phyloP scores from a whole-genome alignment of 768 basidiomycete genomes.

The Strobilomyces echinocephalus region DNA sequence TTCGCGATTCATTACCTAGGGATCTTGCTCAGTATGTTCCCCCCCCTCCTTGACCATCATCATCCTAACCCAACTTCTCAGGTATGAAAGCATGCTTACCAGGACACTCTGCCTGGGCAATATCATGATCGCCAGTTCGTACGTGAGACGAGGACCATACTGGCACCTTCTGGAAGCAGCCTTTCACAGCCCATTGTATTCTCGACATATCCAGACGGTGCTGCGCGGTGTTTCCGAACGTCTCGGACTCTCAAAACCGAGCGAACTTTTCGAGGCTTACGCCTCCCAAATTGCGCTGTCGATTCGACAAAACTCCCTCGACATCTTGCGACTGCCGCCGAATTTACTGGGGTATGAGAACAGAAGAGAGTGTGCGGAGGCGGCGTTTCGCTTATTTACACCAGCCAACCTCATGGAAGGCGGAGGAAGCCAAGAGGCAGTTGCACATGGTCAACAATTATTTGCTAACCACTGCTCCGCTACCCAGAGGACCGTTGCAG shows the following conservation, averaged over 20 bases:
- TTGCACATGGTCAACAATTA: slow-evolving; percentile 36
- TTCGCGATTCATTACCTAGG: slow-evolving; percentile 42
- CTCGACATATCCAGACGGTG: slow-evolving; percentile 41
- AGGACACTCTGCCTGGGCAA: slow-evolving; percentile 68
- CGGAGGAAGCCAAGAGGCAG: slow-evolving; percentile 25
- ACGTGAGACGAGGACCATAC: slow-evolving; percentile 74
- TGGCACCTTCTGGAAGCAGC: slow-evolving; percentile 81
- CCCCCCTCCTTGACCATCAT: neutral
- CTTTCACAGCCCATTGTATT: slow-evolving; percentile 30
- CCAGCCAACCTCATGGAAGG: slow-evolving; percentile 58
- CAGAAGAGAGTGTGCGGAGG: slow-evolving; percentile 60
- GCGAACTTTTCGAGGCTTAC: slow-evolving; percentile 72
- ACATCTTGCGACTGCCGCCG: slow-evolving; percentile 61
- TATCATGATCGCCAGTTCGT: slow-evolving; percentile 73
- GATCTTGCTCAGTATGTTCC: slow-evolving; percentile 48
- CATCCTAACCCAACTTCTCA: slow-evolving; percentile 28
- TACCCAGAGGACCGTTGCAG: slow-evolving; percentile 41
- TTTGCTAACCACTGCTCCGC: slow-evolving; percentile 64
- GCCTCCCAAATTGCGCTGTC: slow-evolving; percentile 72
- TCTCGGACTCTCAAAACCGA: slow-evolving; percentile 58
- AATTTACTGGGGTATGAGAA: slow-evolving; percentile 72
- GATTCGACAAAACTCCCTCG: slow-evolving; percentile 45
- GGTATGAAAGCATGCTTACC: slow-evolving; percentile 73
- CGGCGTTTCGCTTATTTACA: slow-evolving; percentile 62
- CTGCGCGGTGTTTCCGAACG: slow-evolving; percentile 58